These are phyloP conservation scores for Stephania yunnanensis DNA, from an alignment of 164 flowering plant species.

Conservation along the genomic window DNA sequence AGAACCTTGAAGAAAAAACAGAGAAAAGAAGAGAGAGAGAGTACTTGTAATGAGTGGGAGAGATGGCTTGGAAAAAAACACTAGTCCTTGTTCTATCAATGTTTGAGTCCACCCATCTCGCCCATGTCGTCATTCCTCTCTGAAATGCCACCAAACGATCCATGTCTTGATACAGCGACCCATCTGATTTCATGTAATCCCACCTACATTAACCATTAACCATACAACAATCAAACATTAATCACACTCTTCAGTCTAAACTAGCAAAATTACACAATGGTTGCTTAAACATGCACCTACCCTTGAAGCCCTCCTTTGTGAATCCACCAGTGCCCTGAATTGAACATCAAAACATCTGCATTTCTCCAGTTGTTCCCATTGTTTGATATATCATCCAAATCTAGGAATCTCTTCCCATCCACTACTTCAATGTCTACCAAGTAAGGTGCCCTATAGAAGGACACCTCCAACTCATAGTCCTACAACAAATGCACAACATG, in stretches of 20 bases:
- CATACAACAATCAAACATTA: neutral
- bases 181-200: constrained; percentile 72
- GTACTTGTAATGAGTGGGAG: constrained; percentile 87
- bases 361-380: constrained; percentile 46
- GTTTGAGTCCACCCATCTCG: constrained; percentile 66
- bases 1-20: no score
- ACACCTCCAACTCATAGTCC: constrained; percentile 37
- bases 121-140: constrained; percentile 76
- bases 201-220: constrained; percentile 42
- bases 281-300: constrained; percentile 19
- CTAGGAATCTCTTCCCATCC: constrained; percentile 33
- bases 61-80: constrained; percentile 72
- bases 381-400: constrained; percentile 38
- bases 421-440: constrained; percentile 43
- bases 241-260: neutral
- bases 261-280: neutral
- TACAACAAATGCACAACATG: constrained; percentile 7
- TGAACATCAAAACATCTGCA: constrained; percentile 49
- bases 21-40: constrained; percentile 19
- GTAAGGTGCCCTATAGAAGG: constrained; percentile 29
- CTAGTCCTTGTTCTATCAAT: constrained; percentile 48
- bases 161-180: constrained; percentile 59
- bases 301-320: constrained; percentile 46
- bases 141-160: constrained; percentile 63
- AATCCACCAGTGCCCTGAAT: constrained; percentile 75